Evolutionary conservation across 177 flowering plant species (phyloP), one percentile per base, ranked within the genome.

Genomic region (Vitis hybrid): DNA sequence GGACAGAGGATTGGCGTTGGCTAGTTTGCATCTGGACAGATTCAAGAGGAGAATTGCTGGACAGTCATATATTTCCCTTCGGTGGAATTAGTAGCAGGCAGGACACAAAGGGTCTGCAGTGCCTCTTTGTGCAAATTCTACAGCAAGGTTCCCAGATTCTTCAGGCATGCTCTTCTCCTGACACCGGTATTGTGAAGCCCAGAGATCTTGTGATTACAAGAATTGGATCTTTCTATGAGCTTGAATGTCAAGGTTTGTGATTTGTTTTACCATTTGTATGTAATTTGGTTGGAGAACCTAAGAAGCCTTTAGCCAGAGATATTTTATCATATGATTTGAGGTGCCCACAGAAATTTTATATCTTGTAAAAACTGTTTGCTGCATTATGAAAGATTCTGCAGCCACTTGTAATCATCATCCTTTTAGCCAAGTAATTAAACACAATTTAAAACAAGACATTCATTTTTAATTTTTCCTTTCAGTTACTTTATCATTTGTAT

Each of bases 1-100:
- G 99, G 99, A 96, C 99, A 50, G 99, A 96, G 81, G 99, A 96
- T 70, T 96, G 99, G 99, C 97, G 99, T 60, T 96, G 98, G 99
- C 76, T 96, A 59, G 93, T 93, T 53, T 90, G 90, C 77, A 78
- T 92, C 65, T 96, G 99, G 99, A 96, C 99, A n/a, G 99, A 96
- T 76, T 89, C 98, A 11, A 86, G 98, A 74, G 98, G 98, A 66
- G 99, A 96, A 83, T 80, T 92, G 76, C 90, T 96, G 26, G 99
- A 96, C 72, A 89, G 91, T 81, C 89, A 90, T 64, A 84, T 91
- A 55, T 96, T 89, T 69, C 99, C 99, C 19, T 96, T 96, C 79
- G 99, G 98, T 75, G 99, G 98, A 72, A 85, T 93, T 18, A 92
- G 98, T 80, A 85, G 99, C 77, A 83, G 99, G 55, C 99, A 96